These are phyloP conservation scores for Leccinum longicurvipes DNA, from an alignment of 768 basidiomycete genomes.

Conservation along the genomic window DNA sequence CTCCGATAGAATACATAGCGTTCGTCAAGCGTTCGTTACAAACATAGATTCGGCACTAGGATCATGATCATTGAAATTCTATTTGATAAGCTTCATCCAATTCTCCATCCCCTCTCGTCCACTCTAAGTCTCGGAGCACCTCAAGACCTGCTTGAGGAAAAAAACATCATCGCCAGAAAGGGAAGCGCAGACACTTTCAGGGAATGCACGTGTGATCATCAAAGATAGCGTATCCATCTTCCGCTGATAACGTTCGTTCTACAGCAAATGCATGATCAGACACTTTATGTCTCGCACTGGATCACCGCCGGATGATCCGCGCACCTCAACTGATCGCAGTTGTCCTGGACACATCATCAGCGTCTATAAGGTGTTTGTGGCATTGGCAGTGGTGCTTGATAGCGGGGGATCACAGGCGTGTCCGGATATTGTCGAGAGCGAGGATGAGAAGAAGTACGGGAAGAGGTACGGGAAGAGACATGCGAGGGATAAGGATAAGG, in stretches of 20 bases:
- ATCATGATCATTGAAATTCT: background rate
- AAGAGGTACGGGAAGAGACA: slow-evolving; percentile 10
- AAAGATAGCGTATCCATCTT: slow-evolving; percentile 16
- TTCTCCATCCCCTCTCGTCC: background rate
- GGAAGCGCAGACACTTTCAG: slow-evolving; percentile 10
- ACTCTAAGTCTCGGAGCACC: background rate
- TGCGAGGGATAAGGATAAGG: slow-evolving; percentile 28
- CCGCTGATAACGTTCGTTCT: slow-evolving; percentile 24
- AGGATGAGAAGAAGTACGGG: slow-evolving; percentile 7
- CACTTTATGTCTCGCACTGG: slow-evolving; percentile 5
- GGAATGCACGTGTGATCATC: slow-evolving; percentile 21
- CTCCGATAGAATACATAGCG: background rate
- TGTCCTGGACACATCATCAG: slow-evolving; percentile 11
- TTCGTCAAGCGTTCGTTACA: background rate
- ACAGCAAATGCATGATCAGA: slow-evolving; percentile 24
- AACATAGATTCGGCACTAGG: background rate
- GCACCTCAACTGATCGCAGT: slow-evolving; percentile 22
- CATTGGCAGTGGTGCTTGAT: slow-evolving; percentile 16
- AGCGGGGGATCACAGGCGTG: slow-evolving; percentile 13
- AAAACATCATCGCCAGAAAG: slow-evolving; percentile 7
- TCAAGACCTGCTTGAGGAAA: slow-evolving; percentile 12
- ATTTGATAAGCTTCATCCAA: slow-evolving; percentile 3
- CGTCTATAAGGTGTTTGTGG: slow-evolving; percentile 6
- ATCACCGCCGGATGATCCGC: slow-evolving; percentile 28
- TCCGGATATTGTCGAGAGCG: background rate